Evolutionary conservation across 768 basidiomycete genomes (phyloP), one percentile per base, ranked within the genome.

Genomic region (Leccinum rimulosum): DNA sequence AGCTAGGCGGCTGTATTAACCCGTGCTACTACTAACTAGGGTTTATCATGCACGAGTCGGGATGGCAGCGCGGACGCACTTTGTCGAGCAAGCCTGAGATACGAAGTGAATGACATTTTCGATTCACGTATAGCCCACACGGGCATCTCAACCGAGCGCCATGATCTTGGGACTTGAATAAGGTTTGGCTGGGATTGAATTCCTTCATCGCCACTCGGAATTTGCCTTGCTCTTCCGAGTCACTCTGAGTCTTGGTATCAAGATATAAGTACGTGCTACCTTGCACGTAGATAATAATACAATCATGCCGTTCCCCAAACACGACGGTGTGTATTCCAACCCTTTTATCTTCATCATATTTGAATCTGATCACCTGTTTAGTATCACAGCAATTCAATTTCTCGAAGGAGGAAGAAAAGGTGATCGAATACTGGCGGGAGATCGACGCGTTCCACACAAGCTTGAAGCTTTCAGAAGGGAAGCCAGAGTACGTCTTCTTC

Each of bases 381-480:
- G 92, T 93, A 67, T 83, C 89, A 56, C 78, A 84, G 17, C 77
- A 78, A 17, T 96, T 96, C 74, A 86, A 86, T 73, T 96, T 95
- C 70, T 78, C 93, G 19, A 85, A 85, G 74, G 93, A 94, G 74
- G 93, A 95, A 72, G 87, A 90, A 70, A 93, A 94, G 67, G 93
- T 97, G 56, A 77, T 97, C 61, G 80, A 82, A 54, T 98, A 85
- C 77, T 98, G 96, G 96, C 81, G 84, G 65, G 94, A 95, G 72
- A 99, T 99, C 72, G 93, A 98, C 78, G 97, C 97, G 61, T 99
- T 99, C 76, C 85, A 89, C 70, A 98, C 95, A 7, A 93, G 91
- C 65, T 75, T 98, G 66, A 94, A 93, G 77, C 86, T 95, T 50
- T 93, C 93, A 0, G 89, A 96, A 70, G 95, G 95, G 3, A 82